These are phyloP conservation scores for Drosera spatulata DNA, from an alignment of 179 eudicot species.

Conservation along the genomic window DNA sequence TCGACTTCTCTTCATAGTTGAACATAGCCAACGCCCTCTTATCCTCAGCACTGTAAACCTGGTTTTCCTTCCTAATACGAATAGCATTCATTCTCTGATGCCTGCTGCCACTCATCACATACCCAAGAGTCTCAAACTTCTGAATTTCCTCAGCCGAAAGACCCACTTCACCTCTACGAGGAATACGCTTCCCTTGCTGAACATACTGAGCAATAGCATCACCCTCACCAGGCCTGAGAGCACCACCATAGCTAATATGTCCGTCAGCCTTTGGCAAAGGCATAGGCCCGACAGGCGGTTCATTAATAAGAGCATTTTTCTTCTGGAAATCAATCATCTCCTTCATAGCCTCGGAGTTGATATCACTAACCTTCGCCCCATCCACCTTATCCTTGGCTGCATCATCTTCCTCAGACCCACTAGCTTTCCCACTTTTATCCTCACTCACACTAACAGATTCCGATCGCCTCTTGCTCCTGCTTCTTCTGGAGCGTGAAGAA, in stretches of 20 bases:
- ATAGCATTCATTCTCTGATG: constrained; percentile 99
- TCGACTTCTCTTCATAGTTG: constrained; percentile 89
- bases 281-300: constrained; percentile 70
- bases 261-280: constrained; percentile 95
- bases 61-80: constrained; percentile 97
- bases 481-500: constrained; percentile 18
- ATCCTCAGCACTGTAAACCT: constrained; percentile 97
- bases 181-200: constrained; percentile 99
- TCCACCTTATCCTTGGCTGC: constrained; percentile 16
- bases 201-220: constrained; percentile 98
- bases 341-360: constrained; percentile 30
- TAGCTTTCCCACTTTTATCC: constrained; percentile 14
- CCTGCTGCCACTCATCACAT: constrained; percentile 99
- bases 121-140: constrained; percentile 77
- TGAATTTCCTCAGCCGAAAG: constrained; percentile 91
- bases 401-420: constrained; percentile 25
- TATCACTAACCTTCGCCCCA: constrained; percentile 22
- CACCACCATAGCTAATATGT: constrained; percentile 96
- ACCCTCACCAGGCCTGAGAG: constrained; percentile 97
- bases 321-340: constrained; percentile 51
- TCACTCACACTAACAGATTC: constrained; percentile 23
- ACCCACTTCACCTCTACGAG: constrained; percentile 98
- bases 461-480: constrained; percentile 23
- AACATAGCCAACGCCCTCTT: constrained; percentile 95
- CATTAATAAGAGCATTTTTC: constrained; percentile 37